Conservation (phyloP, 371 early-diverging fungal genomes). For the Mortierella sp. region DNA sequence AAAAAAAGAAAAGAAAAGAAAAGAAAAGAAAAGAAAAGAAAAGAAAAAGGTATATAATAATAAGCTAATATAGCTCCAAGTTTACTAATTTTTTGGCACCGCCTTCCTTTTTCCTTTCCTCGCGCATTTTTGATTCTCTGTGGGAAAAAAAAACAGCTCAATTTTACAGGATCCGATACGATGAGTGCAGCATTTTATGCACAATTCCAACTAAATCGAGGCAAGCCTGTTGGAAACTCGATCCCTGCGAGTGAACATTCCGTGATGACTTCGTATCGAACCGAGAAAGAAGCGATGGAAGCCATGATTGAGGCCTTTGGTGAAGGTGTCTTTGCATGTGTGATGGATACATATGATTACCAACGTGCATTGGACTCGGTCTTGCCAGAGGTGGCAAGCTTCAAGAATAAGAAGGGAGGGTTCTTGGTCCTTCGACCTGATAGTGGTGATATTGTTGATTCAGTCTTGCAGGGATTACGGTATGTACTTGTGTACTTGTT, state of each 20-base stretch:
- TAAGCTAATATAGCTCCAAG: background rate
- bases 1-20: no score
- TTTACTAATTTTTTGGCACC: background rate
- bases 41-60: no score
- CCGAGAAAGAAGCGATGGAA: conserved; percentile 76
- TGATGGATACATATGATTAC: conserved; percentile 85
- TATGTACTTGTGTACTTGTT: conserved; percentile 16
- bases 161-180: conserved; percentile 84
- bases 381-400: conserved; percentile 69
- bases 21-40: no score
- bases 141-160: conserved; percentile 55
- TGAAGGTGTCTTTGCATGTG: conserved; percentile 78
- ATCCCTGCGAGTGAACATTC: conserved; percentile 93
- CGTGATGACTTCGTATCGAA: conserved; percentile 79
- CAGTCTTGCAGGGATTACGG: conserved; percentile 76
- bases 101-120: no score
- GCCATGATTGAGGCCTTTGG: conserved; percentile 73
- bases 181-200: conserved; percentile 80
- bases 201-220: conserved; percentile 76
- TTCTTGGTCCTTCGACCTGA: conserved; percentile 85
- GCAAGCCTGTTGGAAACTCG: conserved; percentile 74
- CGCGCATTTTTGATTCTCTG: background rate
- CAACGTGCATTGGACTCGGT: conserved; percentile 72
- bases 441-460: conserved; percentile 80
- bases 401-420: conserved; percentile 72